Percentiles rank a stretch among this genome's conserved stretches.
Conservation (phyloP, 495 filamentous ascomycete species). For the Penicillium antarcticum region DNA sequence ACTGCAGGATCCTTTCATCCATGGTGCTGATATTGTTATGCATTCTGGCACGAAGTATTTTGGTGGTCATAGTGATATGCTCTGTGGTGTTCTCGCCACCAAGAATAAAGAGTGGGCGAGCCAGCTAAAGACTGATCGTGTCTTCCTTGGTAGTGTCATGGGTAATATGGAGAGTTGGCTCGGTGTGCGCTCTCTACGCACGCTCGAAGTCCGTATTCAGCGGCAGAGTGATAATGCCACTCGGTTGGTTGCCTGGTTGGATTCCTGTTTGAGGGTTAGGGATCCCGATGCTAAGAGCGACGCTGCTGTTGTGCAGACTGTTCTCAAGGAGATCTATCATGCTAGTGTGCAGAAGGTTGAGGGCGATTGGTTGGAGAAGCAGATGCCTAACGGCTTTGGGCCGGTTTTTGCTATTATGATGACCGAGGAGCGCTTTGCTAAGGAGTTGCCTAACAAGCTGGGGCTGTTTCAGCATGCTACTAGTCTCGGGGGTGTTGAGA, state of each 20-base stretch:
- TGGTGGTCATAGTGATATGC: slow-evolving; percentile 87
- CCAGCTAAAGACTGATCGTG: slow-evolving; percentile 59
- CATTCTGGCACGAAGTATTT: slow-evolving; percentile 94
- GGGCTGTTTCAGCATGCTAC: slow-evolving; percentile 91
- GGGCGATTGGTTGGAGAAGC: slow-evolving; percentile 69
- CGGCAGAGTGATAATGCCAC: slow-evolving; percentile 68
- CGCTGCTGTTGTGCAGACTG: slow-evolving; percentile 43
- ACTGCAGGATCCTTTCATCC: slow-evolving; percentile 78
- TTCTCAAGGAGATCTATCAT: slow-evolving; percentile 64
- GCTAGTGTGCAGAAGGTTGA: slow-evolving; percentile 69
- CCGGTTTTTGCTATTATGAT: slow-evolving; percentile 80
- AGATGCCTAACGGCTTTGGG: slow-evolving; percentile 91
- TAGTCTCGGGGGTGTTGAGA: slow-evolving; percentile 89
- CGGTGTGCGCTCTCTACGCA: slow-evolving; percentile 79
- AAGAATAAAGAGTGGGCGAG: slow-evolving; percentile 53
- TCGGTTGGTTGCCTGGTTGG: slow-evolving; percentile 68
- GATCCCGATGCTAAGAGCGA: slow-evolving; percentile 30
- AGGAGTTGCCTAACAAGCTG: slow-evolving; percentile 70
- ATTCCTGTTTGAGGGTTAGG: slow-evolving; percentile 38
- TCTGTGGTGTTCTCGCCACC: slow-evolving; percentile 78
- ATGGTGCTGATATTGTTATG: slow-evolving; percentile 81
- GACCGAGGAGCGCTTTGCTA: slow-evolving; percentile 57
- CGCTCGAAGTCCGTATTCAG: slow-evolving; percentile 76
- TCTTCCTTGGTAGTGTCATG: slow-evolving; percentile 80
- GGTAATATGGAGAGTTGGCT: slow-evolving; percentile 91